These are phyloP conservation scores for Rhodofomes roseus DNA, from an alignment of 1,284 basidiomycete genomes.

Conservation along the genomic window DNA sequence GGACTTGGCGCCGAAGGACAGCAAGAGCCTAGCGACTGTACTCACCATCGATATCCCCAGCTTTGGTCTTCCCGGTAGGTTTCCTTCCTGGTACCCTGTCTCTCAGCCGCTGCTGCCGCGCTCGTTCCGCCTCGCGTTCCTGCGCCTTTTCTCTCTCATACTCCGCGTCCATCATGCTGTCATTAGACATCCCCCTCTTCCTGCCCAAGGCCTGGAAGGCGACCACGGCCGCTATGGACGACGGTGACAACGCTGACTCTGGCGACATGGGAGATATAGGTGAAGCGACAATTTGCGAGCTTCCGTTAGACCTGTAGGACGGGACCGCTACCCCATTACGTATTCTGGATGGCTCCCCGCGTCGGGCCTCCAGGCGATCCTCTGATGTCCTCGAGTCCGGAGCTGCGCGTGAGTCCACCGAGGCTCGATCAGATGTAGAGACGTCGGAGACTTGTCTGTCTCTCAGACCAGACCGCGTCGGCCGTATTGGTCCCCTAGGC, in stretches of 20 bases:
- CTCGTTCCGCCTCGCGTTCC: slow-evolving; percentile 57
- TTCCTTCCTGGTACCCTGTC: slow-evolving; percentile 61
- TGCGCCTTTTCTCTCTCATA: slow-evolving; percentile 49
- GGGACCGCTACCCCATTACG: slow-evolving; percentile 20
- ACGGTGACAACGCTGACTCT: slow-evolving; percentile 28
- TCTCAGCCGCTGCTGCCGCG: slow-evolving; percentile 58
- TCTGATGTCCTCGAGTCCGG: slow-evolving; percentile 26
- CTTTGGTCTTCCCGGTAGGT: slow-evolving; percentile 47
- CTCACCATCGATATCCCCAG: slow-evolving; percentile 77
- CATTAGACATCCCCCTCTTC: slow-evolving; percentile 51
- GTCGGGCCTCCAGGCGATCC: slow-evolving; percentile 23
- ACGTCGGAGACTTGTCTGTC: slow-evolving; percentile 28
- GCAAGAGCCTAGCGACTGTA: slow-evolving; percentile 1
- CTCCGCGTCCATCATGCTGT: slow-evolving; percentile 35
- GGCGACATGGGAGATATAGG: slow-evolving; percentile 17
- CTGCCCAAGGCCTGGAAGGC: slow-evolving; percentile 65
- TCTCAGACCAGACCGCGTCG: slow-evolving; percentile 32
- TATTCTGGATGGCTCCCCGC: slow-evolving; percentile 18
- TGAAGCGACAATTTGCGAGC: slow-evolving; percentile 14
- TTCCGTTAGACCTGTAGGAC: slow-evolving; percentile 14
- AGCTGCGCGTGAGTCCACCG: slow-evolving; percentile 21
- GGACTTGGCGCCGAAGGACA: neutral
- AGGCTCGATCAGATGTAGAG: slow-evolving; percentile 26
- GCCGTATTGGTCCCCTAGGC: slow-evolving; percentile 29
- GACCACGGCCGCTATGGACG: slow-evolving; percentile 55